Base-by-base conservation (phyloP, 805 yeast species). In the Sugiyamaella floridensis region DNA sequence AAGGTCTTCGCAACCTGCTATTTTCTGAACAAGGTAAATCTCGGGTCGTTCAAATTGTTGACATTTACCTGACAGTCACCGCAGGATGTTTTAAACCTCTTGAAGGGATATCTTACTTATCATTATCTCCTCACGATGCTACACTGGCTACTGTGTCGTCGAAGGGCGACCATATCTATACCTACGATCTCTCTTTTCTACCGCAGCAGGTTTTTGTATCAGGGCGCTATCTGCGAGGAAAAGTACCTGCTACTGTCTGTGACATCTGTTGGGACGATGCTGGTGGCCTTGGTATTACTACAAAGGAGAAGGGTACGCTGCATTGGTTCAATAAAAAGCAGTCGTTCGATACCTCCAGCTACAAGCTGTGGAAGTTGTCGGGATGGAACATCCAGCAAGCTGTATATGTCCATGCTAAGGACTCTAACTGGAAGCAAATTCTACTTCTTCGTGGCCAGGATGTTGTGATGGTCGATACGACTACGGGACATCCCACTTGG, bases 181-280 rank as follows among this genome's bases (percentile, higher is more conserved):
- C 81, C 57, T 84, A 88, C 85, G 89, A 84, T 60, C 71, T 77
- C 51, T 71, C 82, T 45, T 72, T 74, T 51, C 68, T 75, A 40
- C 79, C 82, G 1, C 61, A 60, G 1, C 80, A 79, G 55, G 72
- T 83, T 1, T 69, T 77, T 0, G 65, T 83, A 19, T 62, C 81
- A 47, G 88, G 85, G 15, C 77, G 79, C 56, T 82, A 80, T 57
- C 67, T 66, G 11, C 71, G 89, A 20, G 89, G 90, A 1, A 81
- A 79, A 59, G 82, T 86, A 0, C 74, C 81, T 6, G 79, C 86
- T 0, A 63, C 71, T 1, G 74, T 83, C 19, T 69, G 71, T 34
- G 73, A 77, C 16, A 66, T 83, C 3, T 62, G 75, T 22, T 84
- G 89, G 89, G 73, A 72, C 40, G 66, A 68, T 7, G 71, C 71